Conservation (phyloP, 345 rosid genomes). For the Gossypium rotundifolium region DNA sequence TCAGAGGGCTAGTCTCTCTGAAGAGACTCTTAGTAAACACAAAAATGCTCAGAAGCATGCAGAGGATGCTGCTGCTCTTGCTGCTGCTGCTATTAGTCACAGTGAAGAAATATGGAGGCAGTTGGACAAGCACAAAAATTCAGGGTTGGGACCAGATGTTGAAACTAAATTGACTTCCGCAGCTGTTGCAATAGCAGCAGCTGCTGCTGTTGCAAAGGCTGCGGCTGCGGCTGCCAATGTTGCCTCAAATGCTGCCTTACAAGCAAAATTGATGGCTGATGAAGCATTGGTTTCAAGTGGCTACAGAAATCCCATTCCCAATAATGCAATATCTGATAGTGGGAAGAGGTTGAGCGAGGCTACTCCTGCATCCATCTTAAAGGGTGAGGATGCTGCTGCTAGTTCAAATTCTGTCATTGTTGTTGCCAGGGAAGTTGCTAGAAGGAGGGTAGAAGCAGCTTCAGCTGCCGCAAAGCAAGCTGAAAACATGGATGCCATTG, state of each 20-base stretch:
- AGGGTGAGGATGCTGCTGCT: slow-evolving; percentile 40
- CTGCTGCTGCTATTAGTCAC: slow-evolving; percentile 69
- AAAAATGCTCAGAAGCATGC: slow-evolving; percentile 72
- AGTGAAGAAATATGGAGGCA: slow-evolving; percentile 69
- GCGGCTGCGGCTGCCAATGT: slow-evolving; percentile 98
- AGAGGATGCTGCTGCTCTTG: slow-evolving; percentile 74
- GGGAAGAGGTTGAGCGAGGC: slow-evolving; percentile 34
- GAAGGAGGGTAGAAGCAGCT: slow-evolving; percentile 78
- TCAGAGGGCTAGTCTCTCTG: slow-evolving; percentile 46
- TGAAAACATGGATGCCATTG: slow-evolving; percentile 85
- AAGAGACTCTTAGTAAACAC: slow-evolving; percentile 51
- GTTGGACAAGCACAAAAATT: slow-evolving; percentile 51
- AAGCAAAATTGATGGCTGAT: slow-evolving; percentile 90
- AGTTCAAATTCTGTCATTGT: slow-evolving; percentile 56
- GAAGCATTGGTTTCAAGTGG: slow-evolving; percentile 51
- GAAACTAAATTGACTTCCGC: slow-evolving; percentile 79
- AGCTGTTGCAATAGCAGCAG: slow-evolving; percentile 77
- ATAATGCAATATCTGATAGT: slow-evolving; percentile 26
- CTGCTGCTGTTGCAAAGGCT: slow-evolving; percentile 94
- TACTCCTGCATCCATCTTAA: slow-evolving; percentile 53
- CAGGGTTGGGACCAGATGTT: slow-evolving; percentile 48
- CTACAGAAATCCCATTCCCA: slow-evolving; percentile 24
- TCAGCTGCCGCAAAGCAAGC: slow-evolving; percentile 88
- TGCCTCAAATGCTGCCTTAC: slow-evolving; percentile 90
- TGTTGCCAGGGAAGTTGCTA: slow-evolving; percentile 82